A percentile compares a stretch with the other conserved stretches of the same genome.
These are phyloP conservation scores for Penicillium arizonense DNA, from an alignment of 495 filamentous ascomycete genomes.

Conservation along the genomic window DNA sequence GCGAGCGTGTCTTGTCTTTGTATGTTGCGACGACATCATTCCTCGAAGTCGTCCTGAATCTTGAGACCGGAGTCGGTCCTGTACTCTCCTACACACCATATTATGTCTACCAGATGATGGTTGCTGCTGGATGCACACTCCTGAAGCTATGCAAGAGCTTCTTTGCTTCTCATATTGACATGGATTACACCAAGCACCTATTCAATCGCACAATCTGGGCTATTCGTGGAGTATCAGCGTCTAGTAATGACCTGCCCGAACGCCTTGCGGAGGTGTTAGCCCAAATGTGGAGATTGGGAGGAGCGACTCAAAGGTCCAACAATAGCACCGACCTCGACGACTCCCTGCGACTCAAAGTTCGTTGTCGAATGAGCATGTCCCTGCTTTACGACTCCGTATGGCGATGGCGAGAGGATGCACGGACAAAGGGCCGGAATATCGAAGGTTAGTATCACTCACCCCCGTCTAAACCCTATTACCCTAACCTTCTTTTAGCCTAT, in stretches of 20 bases:
- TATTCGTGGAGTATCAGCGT: constrained; percentile 74
- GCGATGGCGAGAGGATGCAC: constrained; percentile 88
- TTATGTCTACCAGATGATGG: constrained; percentile 90
- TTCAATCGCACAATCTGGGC: constrained; percentile 76
- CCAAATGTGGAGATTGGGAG: constrained; percentile 83
- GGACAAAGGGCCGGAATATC: constrained; percentile 73
- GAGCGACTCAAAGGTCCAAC: constrained; percentile 39
- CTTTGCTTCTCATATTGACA: constrained; percentile 69
- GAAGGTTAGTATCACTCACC: constrained; percentile 51
- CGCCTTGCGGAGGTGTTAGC: constrained; percentile 86
- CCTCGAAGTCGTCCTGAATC: constrained; percentile 67
- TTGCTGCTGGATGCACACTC: constrained; percentile 80
- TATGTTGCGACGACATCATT: constrained; percentile 75
- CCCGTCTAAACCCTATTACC: neutral
- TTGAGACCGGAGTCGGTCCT: constrained; percentile 47
- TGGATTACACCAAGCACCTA: constrained; percentile 67
- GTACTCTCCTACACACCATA: constrained; percentile 74
- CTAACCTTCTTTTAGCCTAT: constrained; percentile 46
- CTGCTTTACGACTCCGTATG: constrained; percentile 89
- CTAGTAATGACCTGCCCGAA: constrained; percentile 81
- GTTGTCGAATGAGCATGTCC: constrained; percentile 90
- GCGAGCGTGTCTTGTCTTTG: constrained; percentile 71
- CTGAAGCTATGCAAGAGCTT: constrained; percentile 83
- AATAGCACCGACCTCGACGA: constrained; percentile 56
- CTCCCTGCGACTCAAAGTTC: constrained; percentile 75